Base-by-base conservation (phyloP, 306 rosid genomes). In the Hippophae rhamnoides region DNA sequence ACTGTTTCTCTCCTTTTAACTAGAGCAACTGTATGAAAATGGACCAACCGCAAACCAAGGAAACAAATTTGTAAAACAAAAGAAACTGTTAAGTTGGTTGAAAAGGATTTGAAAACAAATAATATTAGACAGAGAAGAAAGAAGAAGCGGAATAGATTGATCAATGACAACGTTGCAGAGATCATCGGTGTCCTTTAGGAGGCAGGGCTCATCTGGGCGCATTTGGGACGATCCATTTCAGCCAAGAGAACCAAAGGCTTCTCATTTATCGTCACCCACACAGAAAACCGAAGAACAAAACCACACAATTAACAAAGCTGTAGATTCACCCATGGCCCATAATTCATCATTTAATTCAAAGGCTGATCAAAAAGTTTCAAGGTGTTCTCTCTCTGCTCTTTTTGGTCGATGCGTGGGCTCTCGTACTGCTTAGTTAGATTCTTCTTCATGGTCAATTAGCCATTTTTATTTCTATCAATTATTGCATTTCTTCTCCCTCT, bases 141-240 rank as follows among this genome's bases (percentile, higher is more conserved):
- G 5, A 1, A 10, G 47, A 10, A 38, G 12, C n/a, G 10, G 0
- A 45, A 11, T 18, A 26, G 6, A 51, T 5, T 38, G 31, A 61
- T 49, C 61, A 43, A 81, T 81, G 86, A 76, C 66, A 0, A 54
- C 88, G 5, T 77, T 89, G 75, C 84, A 71, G 41, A 82, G 94
- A 72, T 89, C 96, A 10, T 57, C 84, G 0, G 60, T 72, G 46
- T 82, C 96, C 10, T 85, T 89, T 54, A 14, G 94, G 55, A 62
- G 94, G 69, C 96, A 80, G 64, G 96, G 96, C 64, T 89, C 96
- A n/a, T 89, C 90, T 0, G 94, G 96, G 9, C 66, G 67, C 38
- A 85, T 83, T 68, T 89, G 96, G 96, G 72, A 64, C 8, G 80
- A 85, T 47, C 70, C 53, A 0, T 12, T 60, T 11, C 68, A 45